Percentiles rank a stretch among this genome's conserved stretches.
Conservation (phyloP, 176 grass and related monocot genomes). For the Panicum miliaceum region DNA sequence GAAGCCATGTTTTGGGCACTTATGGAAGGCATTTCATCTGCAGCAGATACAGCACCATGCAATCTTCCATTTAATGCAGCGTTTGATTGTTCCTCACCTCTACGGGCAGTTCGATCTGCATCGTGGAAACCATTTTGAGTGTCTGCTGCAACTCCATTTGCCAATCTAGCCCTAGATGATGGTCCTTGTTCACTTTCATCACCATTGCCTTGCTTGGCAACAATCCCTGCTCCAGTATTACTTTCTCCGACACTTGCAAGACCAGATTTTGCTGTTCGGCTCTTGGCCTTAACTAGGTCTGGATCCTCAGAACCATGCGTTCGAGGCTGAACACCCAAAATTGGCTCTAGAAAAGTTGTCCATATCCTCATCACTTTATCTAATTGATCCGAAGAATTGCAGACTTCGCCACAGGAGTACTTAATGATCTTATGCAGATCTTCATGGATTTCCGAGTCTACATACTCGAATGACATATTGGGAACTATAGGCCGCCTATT, state of each 20-base stretch:
- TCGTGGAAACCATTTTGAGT: constrained; percentile 73
- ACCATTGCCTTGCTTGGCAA: constrained; percentile 53
- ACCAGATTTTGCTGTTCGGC: constrained; percentile 59
- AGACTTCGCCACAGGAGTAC: constrained; percentile 96
- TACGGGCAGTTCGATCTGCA: constrained; percentile 40
- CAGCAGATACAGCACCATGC: constrained; percentile 35
- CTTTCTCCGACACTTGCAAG: constrained; percentile 54
- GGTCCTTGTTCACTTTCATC: constrained; percentile 59
- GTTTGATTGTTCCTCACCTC: constrained; percentile 51
- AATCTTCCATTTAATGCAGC: constrained; percentile 61
- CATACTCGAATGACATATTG: constrained; percentile 86
- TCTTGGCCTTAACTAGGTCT: constrained; percentile 66
- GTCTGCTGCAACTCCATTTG: constrained; percentile 51
- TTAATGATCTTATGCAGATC: constrained; percentile 93
- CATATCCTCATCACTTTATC: constrained; percentile 96
- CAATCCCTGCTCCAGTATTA: constrained; percentile 47
- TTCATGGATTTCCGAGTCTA: constrained; percentile 78
- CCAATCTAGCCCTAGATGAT: constrained; percentile 39
- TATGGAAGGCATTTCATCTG: constrained; percentile 54
- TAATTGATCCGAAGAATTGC: constrained; percentile 78
- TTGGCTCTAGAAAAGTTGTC: constrained; percentile 85
- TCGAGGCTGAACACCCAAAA: constrained; percentile 70
- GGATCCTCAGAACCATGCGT: constrained; percentile 54
- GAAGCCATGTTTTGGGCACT: constrained; percentile 47
- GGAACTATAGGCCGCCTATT: constrained; percentile 84